These are phyloP conservation scores for Schwanniomyces sp. DNA, from an alignment of 805 yeast genomes.

Conservation along the genomic window DNA sequence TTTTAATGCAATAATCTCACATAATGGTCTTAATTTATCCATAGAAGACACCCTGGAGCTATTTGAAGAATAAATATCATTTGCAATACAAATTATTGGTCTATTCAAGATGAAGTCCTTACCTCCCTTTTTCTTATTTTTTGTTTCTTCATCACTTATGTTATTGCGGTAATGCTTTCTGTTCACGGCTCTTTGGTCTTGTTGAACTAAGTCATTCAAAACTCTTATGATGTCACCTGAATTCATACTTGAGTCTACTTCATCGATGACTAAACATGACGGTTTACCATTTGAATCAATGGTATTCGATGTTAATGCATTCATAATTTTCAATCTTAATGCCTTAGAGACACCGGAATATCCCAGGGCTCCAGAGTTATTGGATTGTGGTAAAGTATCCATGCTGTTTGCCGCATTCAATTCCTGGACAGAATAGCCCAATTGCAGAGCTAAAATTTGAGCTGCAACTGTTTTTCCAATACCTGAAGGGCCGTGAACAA, in stretches of 20 bases:
- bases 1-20: constrained; percentile 70
- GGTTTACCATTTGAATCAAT: constrained; percentile 71
- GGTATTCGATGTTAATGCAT: constrained; percentile 59
- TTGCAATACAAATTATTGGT: constrained; percentile 91
- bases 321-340: constrained; percentile 37
- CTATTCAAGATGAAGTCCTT: constrained; percentile 52
- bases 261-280: constrained; percentile 82
- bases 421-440: constrained; percentile 79
- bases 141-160: constrained; percentile 20
- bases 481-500: constrained; percentile 93
- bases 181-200: constrained; percentile 55
- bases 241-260: constrained; percentile 61
- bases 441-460: constrained; percentile 77
- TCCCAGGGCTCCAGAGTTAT: constrained; percentile 39
- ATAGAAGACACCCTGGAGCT: constrained; percentile 48
- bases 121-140: constrained; percentile 27
- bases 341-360: constrained; percentile 24
- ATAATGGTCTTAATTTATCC: constrained; percentile 68
- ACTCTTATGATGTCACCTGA: constrained; percentile 37
- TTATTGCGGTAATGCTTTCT: constrained; percentile 2
- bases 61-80: constrained; percentile 66
- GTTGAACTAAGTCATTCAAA: constrained; percentile 58
- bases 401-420: constrained; percentile 67
- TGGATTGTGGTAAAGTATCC: constrained; percentile 31
- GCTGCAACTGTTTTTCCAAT: constrained; percentile 89